Percentiles rank a stretch among this genome's conserved stretches.
Conservation (phyloP, 2,329 filamentous ascomycete species). For the Fusarium napiforme region DNA sequence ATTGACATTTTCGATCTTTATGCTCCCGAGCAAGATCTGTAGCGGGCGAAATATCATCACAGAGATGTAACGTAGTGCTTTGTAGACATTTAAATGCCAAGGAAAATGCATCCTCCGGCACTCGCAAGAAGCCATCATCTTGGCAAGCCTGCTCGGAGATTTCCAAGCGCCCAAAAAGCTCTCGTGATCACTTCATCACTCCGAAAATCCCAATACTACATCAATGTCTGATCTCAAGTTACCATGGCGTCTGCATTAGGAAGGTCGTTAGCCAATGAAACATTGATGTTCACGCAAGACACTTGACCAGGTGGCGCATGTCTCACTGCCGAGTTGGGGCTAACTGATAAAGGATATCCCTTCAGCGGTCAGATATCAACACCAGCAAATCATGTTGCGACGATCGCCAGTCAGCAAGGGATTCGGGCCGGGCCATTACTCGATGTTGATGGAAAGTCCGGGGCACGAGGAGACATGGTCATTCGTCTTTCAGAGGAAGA, state of each 20-base stretch:
- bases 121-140: not conserved
- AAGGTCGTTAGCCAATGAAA: constrained; percentile 10
- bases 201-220: constrained; percentile 1
- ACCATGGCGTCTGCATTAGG: not conserved
- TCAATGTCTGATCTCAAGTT: not conserved
- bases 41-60: too few species aligned
- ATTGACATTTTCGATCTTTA: too few species aligned
- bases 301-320: constrained; percentile 18
- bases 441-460: not conserved
- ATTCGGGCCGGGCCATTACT: not conserved
- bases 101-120: not conserved
- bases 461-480: not conserved
- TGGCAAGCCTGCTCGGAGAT: not conserved
- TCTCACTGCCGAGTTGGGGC: not conserved
- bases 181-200: constrained; percentile 1
- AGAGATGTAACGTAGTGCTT: not conserved
- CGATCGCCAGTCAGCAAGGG: not conserved
- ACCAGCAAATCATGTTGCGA: not conserved
- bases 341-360: not conserved
- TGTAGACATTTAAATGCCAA: not conserved
- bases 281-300: constrained; percentile 1
- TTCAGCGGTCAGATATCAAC: not conserved
- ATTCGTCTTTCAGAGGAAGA: not conserved
- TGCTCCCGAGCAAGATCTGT: not conserved
- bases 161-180: not conserved